Conservation (phyloP, 139 green algal species). For the Coelastrella sp. region DNA sequence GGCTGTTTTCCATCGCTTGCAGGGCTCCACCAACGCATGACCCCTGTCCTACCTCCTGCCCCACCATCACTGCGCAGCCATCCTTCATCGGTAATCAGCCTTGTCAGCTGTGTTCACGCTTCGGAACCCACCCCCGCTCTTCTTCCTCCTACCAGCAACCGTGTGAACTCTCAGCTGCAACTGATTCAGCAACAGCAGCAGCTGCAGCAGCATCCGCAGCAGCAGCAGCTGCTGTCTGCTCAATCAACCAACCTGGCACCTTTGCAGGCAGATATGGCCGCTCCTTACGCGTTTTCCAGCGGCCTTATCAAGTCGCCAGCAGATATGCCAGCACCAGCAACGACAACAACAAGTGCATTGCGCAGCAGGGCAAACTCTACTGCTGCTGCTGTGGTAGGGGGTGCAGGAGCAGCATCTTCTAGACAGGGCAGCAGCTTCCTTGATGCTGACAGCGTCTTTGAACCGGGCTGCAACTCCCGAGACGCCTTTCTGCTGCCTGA, state of each 20-base stretch:
- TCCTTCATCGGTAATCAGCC: background rate
- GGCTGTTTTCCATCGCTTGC: too few species aligned
- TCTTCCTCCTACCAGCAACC: background rate
- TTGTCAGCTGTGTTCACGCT: background rate
- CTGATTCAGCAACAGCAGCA: constrained; percentile 30
- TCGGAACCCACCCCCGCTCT: background rate
- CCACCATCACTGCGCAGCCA: background rate
- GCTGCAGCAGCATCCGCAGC: constrained; percentile 43
- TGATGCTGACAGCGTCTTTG: constrained; percentile 3
- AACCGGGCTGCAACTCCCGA: constrained; percentile 14
- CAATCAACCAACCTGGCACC: background rate
- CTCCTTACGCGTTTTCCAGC: background rate
- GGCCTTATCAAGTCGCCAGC: constrained; percentile 6
- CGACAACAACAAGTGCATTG: background rate
- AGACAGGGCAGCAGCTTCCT: constrained; percentile 28
- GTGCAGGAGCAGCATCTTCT: background rate
- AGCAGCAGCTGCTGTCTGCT: constrained; percentile 24
- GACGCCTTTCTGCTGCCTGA: constrained; percentile 31
- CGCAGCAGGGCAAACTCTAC: background rate
- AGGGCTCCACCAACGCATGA: background rate
- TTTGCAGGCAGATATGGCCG: background rate
- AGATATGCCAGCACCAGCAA: background rate
- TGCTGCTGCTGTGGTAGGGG: background rate
- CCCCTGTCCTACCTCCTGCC: background rate
- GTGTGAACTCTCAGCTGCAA: background rate